Conservation (phyloP, 139 green algal species). For the Asterochloris sp. region DNA sequence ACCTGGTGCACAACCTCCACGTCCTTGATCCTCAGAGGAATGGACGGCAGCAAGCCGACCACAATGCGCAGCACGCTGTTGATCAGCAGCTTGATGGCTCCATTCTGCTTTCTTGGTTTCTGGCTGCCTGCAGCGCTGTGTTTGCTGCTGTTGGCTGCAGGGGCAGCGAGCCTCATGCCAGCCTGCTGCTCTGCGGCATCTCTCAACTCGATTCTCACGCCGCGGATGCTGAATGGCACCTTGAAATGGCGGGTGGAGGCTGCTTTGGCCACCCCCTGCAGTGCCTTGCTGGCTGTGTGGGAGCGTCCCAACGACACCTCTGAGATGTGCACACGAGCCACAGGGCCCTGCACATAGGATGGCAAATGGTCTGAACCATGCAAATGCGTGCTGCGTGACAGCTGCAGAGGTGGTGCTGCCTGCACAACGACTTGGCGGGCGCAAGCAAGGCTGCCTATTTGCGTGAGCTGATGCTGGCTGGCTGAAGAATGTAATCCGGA, state of each 20-base stretch:
- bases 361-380: neutral
- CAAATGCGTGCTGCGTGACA: neutral
- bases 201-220: conserved; percentile 1
- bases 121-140: neutral
- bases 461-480: too few relatives aligned
- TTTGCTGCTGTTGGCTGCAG: neutral
- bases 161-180: neutral
- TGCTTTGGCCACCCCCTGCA: neutral
- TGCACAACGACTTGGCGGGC: too few relatives aligned
- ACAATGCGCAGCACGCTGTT: conserved; percentile 12
- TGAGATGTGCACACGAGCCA: conserved; percentile 7
- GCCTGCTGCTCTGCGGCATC: too few relatives aligned
- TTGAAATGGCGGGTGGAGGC: conserved; percentile 2
- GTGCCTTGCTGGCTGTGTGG: conserved; percentile 1
- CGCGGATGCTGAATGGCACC: conserved; percentile 12
- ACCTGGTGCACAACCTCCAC: conserved; percentile 10
- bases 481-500: neutral
- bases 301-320: conserved; percentile 16
- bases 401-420: neutral
- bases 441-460: too few relatives aligned
- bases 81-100: neutral
- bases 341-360: neutral
- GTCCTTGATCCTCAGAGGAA: conserved; percentile 23
- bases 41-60: conserved; percentile 20
- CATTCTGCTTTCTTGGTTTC: neutral